Evolutionary conservation across 108 stramenopile genomes (phyloP), one percentile per base, ranked within the genome.

Genomic region (Nitzschia palea): DNA sequence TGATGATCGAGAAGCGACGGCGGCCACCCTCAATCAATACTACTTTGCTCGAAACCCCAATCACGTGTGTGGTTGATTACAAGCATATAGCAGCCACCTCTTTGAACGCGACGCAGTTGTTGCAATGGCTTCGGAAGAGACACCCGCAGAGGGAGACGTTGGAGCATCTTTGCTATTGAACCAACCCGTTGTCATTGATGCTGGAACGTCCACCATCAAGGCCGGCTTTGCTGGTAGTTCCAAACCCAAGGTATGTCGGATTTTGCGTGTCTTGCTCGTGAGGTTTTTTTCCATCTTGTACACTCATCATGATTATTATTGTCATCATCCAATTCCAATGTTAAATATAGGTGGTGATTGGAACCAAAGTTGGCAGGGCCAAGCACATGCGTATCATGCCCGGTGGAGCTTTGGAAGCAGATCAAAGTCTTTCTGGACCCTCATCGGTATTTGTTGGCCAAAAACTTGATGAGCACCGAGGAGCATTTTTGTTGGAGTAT

Each of bases 181-280:
- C 73, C 97, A 97, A 66, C 97, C 98, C 44, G 86, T 98, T 42
- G 97, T 98, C 52, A 92, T 98, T 37, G 98, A 98, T 71, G 94
- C 93, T 70, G 98, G 97, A 10, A 96, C 94, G 15, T 84, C 91
- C 20, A 77, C 81, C 4, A 69, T 97, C 50, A 97, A 97, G 67
- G 98, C 98, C 34, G 98, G 98, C 3, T 97, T 98, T 82, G 98
- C 98, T 18, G 98, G 98, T 22, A 95, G 87, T 8, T 92, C 96
- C 62, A 94, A 92, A 67, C 98, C 98, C 1, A 94, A 94, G 89
- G 94, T 86, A 62, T 26, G 82, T 55, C 45, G 47, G 1, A 23
- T 27, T 10, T 26, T 54, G 20, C 14, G 10, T 32, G n/a, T n/a
- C n/a, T n/a, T n/a, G 29, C 18, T 29, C 27, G 25, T 18, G 18